These are phyloP conservation scores for Trichoderma aggressivum DNA, from an alignment of 2,329 filamentous ascomycete species.

Conservation along the genomic window DNA sequence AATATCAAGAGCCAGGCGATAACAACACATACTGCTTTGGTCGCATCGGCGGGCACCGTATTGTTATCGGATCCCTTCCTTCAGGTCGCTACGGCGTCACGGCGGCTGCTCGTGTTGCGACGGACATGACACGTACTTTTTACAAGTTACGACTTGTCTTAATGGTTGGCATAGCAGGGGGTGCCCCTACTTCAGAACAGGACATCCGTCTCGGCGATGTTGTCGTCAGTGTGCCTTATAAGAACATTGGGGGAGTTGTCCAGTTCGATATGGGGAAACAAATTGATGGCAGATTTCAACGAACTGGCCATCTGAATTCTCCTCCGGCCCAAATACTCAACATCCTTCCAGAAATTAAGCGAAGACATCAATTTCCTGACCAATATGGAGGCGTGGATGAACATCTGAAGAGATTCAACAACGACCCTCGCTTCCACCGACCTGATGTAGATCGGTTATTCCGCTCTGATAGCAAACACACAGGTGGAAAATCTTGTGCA, in stretches of 20 bases:
- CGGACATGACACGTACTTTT: neutral
- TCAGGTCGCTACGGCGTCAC: neutral
- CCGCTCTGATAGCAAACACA: neutral
- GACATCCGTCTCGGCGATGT: neutral
- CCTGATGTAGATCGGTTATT: neutral
- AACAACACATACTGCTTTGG: constrained; percentile 19
- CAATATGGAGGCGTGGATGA: neutral
- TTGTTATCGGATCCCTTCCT: constrained; percentile 22
- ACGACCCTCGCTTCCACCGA: neutral
- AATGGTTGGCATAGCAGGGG: neutral
- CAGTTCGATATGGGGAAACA: neutral
- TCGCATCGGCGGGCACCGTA: constrained; percentile 12
- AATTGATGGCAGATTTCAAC: neutral
- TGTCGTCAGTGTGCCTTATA: neutral
- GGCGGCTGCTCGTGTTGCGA: neutral
- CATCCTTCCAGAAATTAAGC: neutral
- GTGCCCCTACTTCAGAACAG: neutral
- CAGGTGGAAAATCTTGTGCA: neutral
- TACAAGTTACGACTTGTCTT: neutral
- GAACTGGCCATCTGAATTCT: neutral
- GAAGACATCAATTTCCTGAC: neutral
- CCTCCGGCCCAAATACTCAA: neutral
- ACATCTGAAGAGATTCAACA: neutral
- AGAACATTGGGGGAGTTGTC: neutral
- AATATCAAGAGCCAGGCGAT: neutral